phyloP scores from a whole-genome alignment of 2,329 filamentous ascomycete species.

The Aplosporella prunicola region DNA sequence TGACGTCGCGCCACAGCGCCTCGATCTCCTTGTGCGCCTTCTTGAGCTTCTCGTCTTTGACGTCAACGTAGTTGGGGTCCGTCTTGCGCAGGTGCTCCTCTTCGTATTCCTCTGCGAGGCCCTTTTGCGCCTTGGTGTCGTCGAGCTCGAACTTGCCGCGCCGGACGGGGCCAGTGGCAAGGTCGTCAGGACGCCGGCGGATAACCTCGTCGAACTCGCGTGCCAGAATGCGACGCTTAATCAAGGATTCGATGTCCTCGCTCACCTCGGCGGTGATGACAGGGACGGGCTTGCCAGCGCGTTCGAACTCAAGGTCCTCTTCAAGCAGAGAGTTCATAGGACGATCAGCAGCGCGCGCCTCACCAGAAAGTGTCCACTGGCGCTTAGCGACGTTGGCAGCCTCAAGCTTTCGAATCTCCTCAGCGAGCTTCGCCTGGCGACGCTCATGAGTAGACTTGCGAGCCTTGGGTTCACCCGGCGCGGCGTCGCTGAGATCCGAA shows the following conservation, averaged over 20 bases:
- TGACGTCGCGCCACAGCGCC: conserved; percentile 71
- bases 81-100: conserved; percentile 73
- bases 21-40: conserved; percentile 78
- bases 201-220: conserved; percentile 89
- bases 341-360: conserved; percentile 71
- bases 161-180: conserved; percentile 52
- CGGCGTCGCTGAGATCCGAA: conserved; percentile 53
- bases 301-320: conserved; percentile 91
- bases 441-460: conserved; percentile 77
- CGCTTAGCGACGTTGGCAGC: conserved; percentile 80
- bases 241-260: conserved; percentile 83
- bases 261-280: conserved; percentile 87
- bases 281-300: conserved; percentile 86
- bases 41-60: conserved; percentile 70
- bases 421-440: conserved; percentile 71
- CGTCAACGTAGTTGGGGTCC: conserved; percentile 73
- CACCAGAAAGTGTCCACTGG: conserved; percentile 82
- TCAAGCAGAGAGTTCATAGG: conserved; percentile 89
- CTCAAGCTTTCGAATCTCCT: conserved; percentile 88
- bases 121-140: conserved; percentile 77
- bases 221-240: conserved; percentile 84
- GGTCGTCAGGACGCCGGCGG: conserved; percentile 66
- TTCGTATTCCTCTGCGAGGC: conserved; percentile 88
- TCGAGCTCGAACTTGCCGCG: conserved; percentile 73
- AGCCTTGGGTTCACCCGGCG: conserved; percentile 61